Evolutionary conservation across 2,329 filamentous ascomycete genomes (phyloP), one percentile per base, ranked within the genome.

Genomic region (Tolypocladium sp.): DNA sequence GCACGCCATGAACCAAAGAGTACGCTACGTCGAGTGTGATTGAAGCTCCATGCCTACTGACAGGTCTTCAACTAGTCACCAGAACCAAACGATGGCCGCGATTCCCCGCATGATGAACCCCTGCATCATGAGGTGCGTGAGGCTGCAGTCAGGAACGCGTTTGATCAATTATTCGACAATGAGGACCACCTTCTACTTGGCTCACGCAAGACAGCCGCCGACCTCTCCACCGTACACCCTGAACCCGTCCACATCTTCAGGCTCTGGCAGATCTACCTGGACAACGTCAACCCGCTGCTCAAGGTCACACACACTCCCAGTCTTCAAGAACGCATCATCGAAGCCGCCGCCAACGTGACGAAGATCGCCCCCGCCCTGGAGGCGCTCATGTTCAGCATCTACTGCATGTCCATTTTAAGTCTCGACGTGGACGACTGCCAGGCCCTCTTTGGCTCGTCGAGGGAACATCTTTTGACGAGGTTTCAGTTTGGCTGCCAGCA

Each of bases 241-340:
- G 66, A 73, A 0, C 73, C 74, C 0, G 70, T 73, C 1, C 72
- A 78, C 0, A 77, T 81, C 8, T 78, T 82, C 59, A 67, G 71
- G 30, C 69, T 82, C 0, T 87, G 84, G 82, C 82, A 86, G 65
- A 70, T 79, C 0, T 87, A 82, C 62, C 69, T 86, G 0, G 77
- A 84, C 35, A 83, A 84, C 46, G 77, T 86, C 56, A 76, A 86
- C 62, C 83, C 83, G 0, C 63, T 87, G 2, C 69, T 85, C n/a
- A 85, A 84, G 57, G 73, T 86, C 41, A 80, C 81, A 0, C 84
- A 87, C 63, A 76, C 77, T 0, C 82, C 83, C 0, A 83, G 69
- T 1, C 65, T 86, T 0, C 83, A 86, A 61, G 63, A 66, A 1
- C 76, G 74, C 3, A 77, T 87, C 6, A 74, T 85, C 15, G 76